Conservation (phyloP, 805 yeast genomes). For the Saccharomycopsis fodiens region DNA sequence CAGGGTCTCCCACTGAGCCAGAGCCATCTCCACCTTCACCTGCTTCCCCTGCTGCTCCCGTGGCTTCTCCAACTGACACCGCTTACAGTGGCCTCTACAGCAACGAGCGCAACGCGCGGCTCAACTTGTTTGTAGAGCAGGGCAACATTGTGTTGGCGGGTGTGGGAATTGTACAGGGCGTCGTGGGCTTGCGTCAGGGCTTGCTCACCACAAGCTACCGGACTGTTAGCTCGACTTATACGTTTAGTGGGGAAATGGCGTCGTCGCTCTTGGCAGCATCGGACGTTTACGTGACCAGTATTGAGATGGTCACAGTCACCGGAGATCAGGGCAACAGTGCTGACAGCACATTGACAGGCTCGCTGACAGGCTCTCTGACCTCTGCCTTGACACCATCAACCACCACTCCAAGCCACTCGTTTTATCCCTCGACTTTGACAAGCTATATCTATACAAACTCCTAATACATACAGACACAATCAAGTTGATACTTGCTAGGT, state of each 20-base stretch:
- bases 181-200: slow-evolving; percentile 13
- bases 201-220: slow-evolving; percentile 7
- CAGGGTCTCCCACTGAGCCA: background rate
- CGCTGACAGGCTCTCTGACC: no score
- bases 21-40: background rate
- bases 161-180: slow-evolving; percentile 15
- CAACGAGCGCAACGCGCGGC: slow-evolving; percentile 4
- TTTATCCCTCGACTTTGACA: no score
- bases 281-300: slow-evolving; percentile 5
- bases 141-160: slow-evolving; percentile 18
- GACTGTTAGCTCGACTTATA: slow-evolving; percentile 4
- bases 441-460: no score
- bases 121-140: slow-evolving; percentile 11
- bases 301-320: background rate
- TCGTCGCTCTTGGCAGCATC: slow-evolving; percentile 2
- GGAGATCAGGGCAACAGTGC: no score
- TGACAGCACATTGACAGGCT: no score
- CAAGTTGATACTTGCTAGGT: no score
- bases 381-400: no score
- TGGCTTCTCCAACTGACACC: background rate
- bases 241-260: slow-evolving; percentile 7
- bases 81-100: slow-evolving; percentile 1
- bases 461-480: no score
- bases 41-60: background rate
- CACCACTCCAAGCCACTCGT: no score